These are phyloP conservation scores for Kwoniella sp. DNA, from an alignment of 768 basidiomycete genomes.

Conservation along the genomic window DNA sequence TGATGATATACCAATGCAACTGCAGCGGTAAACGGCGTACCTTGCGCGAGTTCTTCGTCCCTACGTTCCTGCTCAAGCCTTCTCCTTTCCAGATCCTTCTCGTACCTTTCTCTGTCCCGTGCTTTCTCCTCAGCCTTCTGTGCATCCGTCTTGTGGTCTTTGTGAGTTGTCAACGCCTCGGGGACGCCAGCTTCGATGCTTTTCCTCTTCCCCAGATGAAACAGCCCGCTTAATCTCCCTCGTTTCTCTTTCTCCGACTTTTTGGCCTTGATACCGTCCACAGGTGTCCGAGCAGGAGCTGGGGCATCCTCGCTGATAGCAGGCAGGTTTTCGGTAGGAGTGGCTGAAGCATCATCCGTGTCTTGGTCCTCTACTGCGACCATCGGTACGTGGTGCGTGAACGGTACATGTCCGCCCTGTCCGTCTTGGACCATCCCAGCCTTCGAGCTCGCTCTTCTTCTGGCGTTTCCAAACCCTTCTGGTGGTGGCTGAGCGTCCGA, in stretches of 20 bases:
- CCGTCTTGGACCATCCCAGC: constrained; percentile 15
- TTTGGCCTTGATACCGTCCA: background rate
- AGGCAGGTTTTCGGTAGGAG: constrained; percentile 1
- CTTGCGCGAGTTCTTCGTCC: constrained; percentile 46
- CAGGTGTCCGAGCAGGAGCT: background rate
- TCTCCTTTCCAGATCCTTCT: constrained; percentile 24
- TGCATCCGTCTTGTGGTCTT: constrained; percentile 11
- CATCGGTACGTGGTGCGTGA: constrained; percentile 45
- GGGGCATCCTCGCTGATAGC: background rate
- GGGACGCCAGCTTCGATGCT: background rate
- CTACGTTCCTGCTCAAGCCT: constrained; percentile 42
- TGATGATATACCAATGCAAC: background rate
- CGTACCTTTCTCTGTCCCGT: constrained; percentile 24
- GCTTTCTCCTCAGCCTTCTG: constrained; percentile 22
- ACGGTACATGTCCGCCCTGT: constrained; percentile 49
- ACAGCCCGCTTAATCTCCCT: constrained; percentile 28
- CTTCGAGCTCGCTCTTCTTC: constrained; percentile 30
- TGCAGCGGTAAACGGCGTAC: constrained; percentile 21
- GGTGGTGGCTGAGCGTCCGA: constrained; percentile 8
- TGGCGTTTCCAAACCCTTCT: background rate
- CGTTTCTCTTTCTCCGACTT: constrained; percentile 20
- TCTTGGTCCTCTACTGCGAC: constrained; percentile 26
- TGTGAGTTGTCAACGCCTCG: background rate
- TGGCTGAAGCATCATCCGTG: constrained; percentile 17
- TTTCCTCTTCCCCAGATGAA: constrained; percentile 23